Base-by-base conservation (phyloP, 1,139 yeast species). In the Taphrina wiesneri region DNA sequence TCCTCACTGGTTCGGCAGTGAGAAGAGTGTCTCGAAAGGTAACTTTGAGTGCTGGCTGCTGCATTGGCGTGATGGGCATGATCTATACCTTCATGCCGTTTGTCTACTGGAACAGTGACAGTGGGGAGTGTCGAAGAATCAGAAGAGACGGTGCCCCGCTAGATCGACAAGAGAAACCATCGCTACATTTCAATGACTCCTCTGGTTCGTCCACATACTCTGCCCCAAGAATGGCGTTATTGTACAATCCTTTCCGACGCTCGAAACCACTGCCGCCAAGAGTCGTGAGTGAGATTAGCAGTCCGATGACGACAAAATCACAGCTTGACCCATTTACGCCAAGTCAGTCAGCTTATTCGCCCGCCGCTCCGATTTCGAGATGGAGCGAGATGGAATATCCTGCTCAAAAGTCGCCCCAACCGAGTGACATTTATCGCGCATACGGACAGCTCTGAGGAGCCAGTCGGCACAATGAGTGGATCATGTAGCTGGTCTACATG, bases 101-200 rank as follows among this genome's bases (percentile, higher is more conserved):
- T n/a, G 21, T 60, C 52, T 51, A 26, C 41, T 60, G 64, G 64
- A 32, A 53, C 28, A 47, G 52, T 56, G 53, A 26, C 17, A 47
- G 52, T 56, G 62, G 62, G 3, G 62, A 56, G n/a, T 56, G 62
- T 21, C 23, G 62, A 15, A 46, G 53, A 34, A 19, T 56, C 21
- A 45, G 62, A 25, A 19, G 49, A n/a, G 49, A 21, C 9, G 49
- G 49, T 11, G n/a, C 21, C 21, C 25, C 49, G 21, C 2, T 7
- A 5, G 28, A 7, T 11, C 49, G 4, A 7, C 28, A 21, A 19
- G 43, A 39, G 17, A 45, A 45, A n/a, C n/a, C 26, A 3, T 45
- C 49, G 28, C 28, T 28, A n/a, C 49, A 19, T 11, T 45, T 45
- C 28, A 45, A 26, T 2, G 5, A 7, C n/a, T 45, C 49, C 5